Conservation (phyloP, 345 rosid species). For the Crucihimalaya himalaica region DNA sequence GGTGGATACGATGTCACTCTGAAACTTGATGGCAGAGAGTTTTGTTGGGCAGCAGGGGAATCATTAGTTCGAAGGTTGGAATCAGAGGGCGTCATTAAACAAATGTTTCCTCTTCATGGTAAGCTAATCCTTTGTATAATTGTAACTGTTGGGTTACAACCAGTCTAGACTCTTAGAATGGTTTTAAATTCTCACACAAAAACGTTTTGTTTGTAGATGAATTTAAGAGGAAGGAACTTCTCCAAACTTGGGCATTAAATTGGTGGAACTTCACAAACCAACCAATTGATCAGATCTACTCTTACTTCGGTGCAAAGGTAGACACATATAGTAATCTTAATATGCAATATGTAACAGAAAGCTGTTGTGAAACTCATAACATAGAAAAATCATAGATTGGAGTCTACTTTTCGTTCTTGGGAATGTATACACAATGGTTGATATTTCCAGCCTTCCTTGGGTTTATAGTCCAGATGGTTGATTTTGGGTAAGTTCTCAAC, state of each 20-base stretch:
- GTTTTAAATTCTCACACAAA: conserved; percentile 4
- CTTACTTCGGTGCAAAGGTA: conserved; percentile 87
- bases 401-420: conserved; percentile 83
- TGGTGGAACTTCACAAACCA: conserved; percentile 73
- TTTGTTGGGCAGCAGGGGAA: conserved; percentile 72
- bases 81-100: conserved; percentile 65
- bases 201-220: conserved; percentile 56
- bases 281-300: conserved; percentile 84
- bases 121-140: conserved; percentile 31
- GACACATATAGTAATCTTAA: conserved; percentile 6
- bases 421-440: conserved; percentile 86
- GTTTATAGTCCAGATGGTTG: conserved; percentile 60
- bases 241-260: conserved; percentile 76
- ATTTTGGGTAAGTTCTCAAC: conserved; percentile 60
- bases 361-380: conserved; percentile 25
- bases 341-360: conserved; percentile 6
- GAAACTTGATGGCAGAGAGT: conserved; percentile 50
- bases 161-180: conserved; percentile 25
- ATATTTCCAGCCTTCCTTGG: conserved; percentile 79
- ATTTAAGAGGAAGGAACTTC: conserved; percentile 66
- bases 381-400: conserved; percentile 59
- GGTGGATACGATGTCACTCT: conserved; percentile 41
- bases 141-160: conserved; percentile 11
- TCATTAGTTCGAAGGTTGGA: conserved; percentile 66
- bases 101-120: conserved; percentile 89